These are phyloP conservation scores for Crithidia bombi DNA, from an alignment of 208 protist genomes.

Conservation along the genomic window DNA sequence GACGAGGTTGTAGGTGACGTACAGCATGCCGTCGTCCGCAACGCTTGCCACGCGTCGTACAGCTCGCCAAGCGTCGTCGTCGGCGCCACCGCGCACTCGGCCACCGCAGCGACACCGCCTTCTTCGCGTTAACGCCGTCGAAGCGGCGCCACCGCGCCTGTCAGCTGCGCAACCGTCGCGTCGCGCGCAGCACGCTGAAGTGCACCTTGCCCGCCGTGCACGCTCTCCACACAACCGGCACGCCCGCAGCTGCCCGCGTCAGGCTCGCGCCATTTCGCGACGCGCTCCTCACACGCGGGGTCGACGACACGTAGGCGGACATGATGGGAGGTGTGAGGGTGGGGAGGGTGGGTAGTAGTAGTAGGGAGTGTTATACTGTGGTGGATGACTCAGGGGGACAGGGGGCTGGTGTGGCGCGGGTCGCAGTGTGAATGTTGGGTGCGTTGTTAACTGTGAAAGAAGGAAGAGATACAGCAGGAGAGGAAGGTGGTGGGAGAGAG, in stretches of 20 bases:
- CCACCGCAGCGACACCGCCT: constrained; percentile 22
- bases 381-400: not conserved
- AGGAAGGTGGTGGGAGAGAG: no score
- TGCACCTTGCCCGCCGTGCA: constrained; percentile 17
- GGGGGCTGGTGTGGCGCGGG: not conserved
- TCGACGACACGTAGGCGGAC: not conserved
- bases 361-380: not conserved
- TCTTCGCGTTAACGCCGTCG: constrained; percentile 9
- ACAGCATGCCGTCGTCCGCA: constrained; percentile 46
- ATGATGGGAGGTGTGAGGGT: not conserved
- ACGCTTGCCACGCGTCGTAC: not conserved
- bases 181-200: constrained; percentile 31
- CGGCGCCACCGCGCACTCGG: constrained; percentile 25
- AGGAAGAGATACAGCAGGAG: no score
- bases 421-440: no score
- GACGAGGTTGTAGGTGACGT: constrained; percentile 32
- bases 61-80: constrained; percentile 12
- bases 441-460: no score
- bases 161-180: constrained; percentile 31
- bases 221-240: no score
- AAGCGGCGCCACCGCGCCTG: constrained; percentile 23
- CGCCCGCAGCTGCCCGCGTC: not conserved
- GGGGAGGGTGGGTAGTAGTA: not conserved
- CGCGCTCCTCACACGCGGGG: not conserved
- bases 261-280: constrained; percentile 9